Evolutionary conservation across 2,329 filamentous ascomycete species (phyloP).

Genomic region (Thelonectria olida): DNA sequence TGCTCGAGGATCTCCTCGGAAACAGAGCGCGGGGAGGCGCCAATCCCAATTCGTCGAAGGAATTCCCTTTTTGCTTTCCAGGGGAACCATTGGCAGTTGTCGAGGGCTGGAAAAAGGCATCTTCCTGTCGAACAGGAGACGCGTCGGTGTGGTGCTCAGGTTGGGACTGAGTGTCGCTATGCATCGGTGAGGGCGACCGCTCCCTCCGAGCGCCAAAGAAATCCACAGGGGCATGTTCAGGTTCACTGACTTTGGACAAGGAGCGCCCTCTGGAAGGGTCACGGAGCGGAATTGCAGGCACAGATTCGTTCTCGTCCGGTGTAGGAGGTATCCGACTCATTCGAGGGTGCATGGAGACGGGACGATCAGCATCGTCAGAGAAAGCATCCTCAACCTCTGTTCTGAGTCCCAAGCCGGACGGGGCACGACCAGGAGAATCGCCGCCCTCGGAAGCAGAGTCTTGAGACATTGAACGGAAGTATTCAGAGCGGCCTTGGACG

Average conservation of each 20-base stretch:
- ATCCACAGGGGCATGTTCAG: slow-evolving; percentile 49
- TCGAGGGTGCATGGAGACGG: slow-evolving; percentile 78
- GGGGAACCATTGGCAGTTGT: slow-evolving; percentile 51
- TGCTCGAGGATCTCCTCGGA: slow-evolving; percentile 65
- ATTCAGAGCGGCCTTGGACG: slow-evolving; percentile 78
- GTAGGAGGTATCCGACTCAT: slow-evolving; percentile 71
- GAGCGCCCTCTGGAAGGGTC: slow-evolving; percentile 53
- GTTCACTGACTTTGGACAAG: slow-evolving; percentile 50
- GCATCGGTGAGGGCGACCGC: slow-evolving; percentile 65
- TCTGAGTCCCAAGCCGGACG: slow-evolving; percentile 54
- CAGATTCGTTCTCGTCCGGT: slow-evolving; percentile 50
- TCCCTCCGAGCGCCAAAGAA: slow-evolving; percentile 65
- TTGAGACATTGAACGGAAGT: slow-evolving; percentile 79
- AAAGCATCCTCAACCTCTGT: slow-evolving; percentile 67
- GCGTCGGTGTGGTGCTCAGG: slow-evolving; percentile 38
- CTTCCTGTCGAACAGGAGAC: slow-evolving; percentile 46
- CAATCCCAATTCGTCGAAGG: slow-evolving; percentile 61
- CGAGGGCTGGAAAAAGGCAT: slow-evolving; percentile 47
- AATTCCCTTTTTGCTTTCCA: slow-evolving; percentile 54
- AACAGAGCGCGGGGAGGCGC: slow-evolving; percentile 61
- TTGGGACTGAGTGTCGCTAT: slow-evolving; percentile 48
- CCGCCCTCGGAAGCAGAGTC: slow-evolving; percentile 62
- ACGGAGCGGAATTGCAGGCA: slow-evolving; percentile 56
- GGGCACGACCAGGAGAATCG: slow-evolving; percentile 39
- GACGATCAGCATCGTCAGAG: slow-evolving; percentile 60